phyloP scores from a whole-genome alignment of 805 yeast species.

The Cyberlindnera petersonii region DNA sequence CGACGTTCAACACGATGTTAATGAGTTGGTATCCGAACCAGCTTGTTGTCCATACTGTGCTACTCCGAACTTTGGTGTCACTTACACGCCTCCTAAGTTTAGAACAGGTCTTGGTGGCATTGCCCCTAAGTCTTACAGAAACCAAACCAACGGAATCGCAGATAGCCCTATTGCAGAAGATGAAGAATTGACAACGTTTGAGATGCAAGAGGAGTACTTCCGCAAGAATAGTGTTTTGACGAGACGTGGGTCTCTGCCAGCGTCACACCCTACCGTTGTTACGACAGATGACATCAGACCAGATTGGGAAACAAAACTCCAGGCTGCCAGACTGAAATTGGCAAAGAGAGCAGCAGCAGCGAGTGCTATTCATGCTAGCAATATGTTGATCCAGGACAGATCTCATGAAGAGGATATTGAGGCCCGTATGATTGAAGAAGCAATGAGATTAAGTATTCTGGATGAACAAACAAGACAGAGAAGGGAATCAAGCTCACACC shows the following conservation, averaged over 20 bases:
- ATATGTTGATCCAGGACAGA: slow-evolving; percentile 47
- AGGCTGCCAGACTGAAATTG: slow-evolving; percentile 66
- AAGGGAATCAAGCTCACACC: slow-evolving; percentile 25
- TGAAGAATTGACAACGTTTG: slow-evolving; percentile 15
- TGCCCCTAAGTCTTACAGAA: slow-evolving; percentile 42
- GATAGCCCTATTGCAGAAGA: slow-evolving; percentile 16
- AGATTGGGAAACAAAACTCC: slow-evolving; percentile 80
- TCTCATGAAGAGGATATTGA: slow-evolving; percentile 44
- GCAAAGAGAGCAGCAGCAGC: slow-evolving; percentile 93
- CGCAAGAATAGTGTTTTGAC: slow-evolving; percentile 7
- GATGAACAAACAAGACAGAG: slow-evolving; percentile 59
- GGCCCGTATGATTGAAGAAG: slow-evolving; percentile 81
- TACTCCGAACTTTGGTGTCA: slow-evolving; percentile 77
- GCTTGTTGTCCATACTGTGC: slow-evolving; percentile 95
- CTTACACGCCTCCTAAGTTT: slow-evolving; percentile 64
- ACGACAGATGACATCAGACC: slow-evolving; percentile 85
- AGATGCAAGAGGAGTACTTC: slow-evolving; percentile 19
- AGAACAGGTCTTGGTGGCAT: slow-evolving; percentile 55
- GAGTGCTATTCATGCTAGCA: slow-evolving; percentile 86
- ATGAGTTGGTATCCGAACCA: slow-evolving; percentile 75
- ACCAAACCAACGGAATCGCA: slow-evolving; percentile 12
- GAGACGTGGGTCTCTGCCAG: slow-evolving; percentile 57
- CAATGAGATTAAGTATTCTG: slow-evolving; percentile 65
- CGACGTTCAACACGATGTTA: slow-evolving; percentile 40
- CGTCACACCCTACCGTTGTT: slow-evolving; percentile 64